These are phyloP conservation scores for Oxytropis ochrocephala DNA, from an alignment of 306 rosid genomes.

Conservation along the genomic window DNA sequence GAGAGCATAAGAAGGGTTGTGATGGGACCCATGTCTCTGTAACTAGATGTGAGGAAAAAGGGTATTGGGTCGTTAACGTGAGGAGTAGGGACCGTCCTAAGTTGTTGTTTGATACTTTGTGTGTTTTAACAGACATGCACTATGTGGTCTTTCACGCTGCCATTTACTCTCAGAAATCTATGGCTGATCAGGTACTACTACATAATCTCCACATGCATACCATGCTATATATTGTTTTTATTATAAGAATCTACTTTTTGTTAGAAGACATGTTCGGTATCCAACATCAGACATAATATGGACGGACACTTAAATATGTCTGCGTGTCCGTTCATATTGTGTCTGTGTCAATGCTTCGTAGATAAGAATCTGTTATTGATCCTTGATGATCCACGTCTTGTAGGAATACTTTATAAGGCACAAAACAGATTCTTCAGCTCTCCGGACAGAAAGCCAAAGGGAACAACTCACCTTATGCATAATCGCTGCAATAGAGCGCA, in stretches of 20 bases:
- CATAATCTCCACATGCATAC: background rate
- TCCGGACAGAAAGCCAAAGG: constrained; percentile 46
- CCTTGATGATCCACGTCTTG: background rate
- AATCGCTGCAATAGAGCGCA: constrained; percentile 78
- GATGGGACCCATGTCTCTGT: constrained; percentile 67
- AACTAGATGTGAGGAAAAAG: constrained; percentile 55
- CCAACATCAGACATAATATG: no score
- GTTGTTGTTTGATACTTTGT: constrained; percentile 75
- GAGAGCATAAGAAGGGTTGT: constrained; percentile 47
- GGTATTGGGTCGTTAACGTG: constrained; percentile 61
- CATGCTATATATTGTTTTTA: no score
- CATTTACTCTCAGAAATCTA: constrained; percentile 50
- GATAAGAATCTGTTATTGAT: no score
- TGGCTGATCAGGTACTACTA: constrained; percentile 64
- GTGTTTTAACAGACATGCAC: constrained; percentile 67
- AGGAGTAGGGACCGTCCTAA: constrained; percentile 68
- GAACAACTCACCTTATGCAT: constrained; percentile 47
- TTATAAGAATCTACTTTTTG: no score
- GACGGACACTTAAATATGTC: no score
- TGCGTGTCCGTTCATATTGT: no score
- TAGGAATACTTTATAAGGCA: constrained; percentile 80
- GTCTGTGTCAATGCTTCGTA: no score
- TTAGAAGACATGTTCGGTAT: no score
- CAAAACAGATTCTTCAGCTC: constrained; percentile 25
- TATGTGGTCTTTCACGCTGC: constrained; percentile 83